Evolutionary conservation across 78 protist genomes (phyloP), one percentile per base, ranked within the genome.

Genomic region (Dictyostelium capitatum): DNA sequence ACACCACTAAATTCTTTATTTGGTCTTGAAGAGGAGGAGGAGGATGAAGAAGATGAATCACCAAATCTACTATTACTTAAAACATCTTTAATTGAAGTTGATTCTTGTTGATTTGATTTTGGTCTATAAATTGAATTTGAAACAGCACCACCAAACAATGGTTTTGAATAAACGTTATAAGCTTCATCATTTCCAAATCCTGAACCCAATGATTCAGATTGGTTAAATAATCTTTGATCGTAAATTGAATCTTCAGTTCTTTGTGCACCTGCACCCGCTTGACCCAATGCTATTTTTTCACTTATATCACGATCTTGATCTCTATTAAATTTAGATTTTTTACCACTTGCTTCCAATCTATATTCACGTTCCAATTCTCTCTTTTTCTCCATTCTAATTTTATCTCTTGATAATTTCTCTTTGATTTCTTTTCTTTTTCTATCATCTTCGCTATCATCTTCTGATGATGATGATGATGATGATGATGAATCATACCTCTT

Each of bases 201-300:
- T 56, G 80, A 30, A 3, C 69, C 41, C 57, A 95, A 65, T 4
- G 17, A 43, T 43, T 89, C 94, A 20, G 77, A 54, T 79, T 95
- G 98, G 83, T 97, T 97, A 92, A 98, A 98, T 56, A 98, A 95
- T 7, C 99, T 96, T 83, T 93, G 97, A 72, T 98, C 99, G 67
- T 91, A 97, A 62, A 95, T n/a, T 30, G 78, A 41, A 15, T 96
- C 99, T 54, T 53, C 94, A 51, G 74, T 72, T n/a, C 92, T 28
- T n/a, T n/a, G 30, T 23, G 87, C 89, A 15, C 25, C 12, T 23
- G 87, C 89, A 15, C 25, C 12, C 8, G 73, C 78, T 37, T 80
- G 96, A 6, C 99, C 99, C 17, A 98, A 91, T 15, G 99, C 99
- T 78, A 97, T 92, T 62, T 83, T 53, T 89, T 98, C 99, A 41